Evolutionary conservation across 148 eudicot genomes (phyloP), one percentile per base, ranked within the genome.

Genomic region (Persicaria tinctoria): DNA sequence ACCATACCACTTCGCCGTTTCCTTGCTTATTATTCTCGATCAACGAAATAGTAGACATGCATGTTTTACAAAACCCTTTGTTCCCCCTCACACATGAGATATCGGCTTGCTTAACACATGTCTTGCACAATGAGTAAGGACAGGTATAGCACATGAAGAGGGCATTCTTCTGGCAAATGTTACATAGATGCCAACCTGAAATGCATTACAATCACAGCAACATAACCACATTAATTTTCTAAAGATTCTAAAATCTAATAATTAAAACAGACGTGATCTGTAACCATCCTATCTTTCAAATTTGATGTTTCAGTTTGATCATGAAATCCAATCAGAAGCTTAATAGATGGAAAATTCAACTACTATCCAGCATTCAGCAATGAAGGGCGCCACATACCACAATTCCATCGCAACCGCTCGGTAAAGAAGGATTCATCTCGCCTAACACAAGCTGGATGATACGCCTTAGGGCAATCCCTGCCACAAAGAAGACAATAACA

Each of bases 121-220:
- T 83, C 83, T 91, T 94, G 90, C 98, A 94, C 77, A 91, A 78
- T 18, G 98, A 91, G 78, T 85, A 90, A 10, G 97, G 85, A 74
- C 98, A 94, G 20, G 97, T 94, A 78, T 91, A 94, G 83, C 98
- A 94, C 98, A 94, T 86, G 75, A 86, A 90, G 76, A 86, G 84
- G 9, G 98, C 82, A 62, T 86, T 82, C 87, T 84, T 94, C 84
- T 87, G 85, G 82, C 98, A 94, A 62, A 64, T 79, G 81, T 87
- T 90, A 79, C 98, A 94, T 76, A 94, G 80, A 81, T 94, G 98
- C 98, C 98, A 94, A 79, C 98, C 98, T 94, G 97, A 78, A 86
- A 86, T 55, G 45, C 72, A 85, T 32, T 75, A 23, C 62, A 81
- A 23, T 32, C 8, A 8, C 64, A 62, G 41, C 59, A 68, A 17